Evolutionary conservation across 306 rosid species (phyloP).

Genomic region (Purshia tridentata): DNA sequence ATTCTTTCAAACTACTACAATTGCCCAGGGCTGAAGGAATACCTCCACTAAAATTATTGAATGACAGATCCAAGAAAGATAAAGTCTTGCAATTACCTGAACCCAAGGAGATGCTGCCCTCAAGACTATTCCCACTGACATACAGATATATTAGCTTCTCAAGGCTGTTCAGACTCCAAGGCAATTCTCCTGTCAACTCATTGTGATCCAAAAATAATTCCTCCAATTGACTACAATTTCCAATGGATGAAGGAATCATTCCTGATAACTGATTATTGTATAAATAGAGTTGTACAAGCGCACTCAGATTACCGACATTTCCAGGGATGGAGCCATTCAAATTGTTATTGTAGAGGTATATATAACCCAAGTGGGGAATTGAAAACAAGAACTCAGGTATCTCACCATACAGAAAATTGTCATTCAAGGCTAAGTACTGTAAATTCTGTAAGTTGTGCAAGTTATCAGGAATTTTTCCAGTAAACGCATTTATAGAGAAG

Average conservation of each 20-base stretch:
- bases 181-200: slow-evolving; percentile 49
- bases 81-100: slow-evolving; percentile 43
- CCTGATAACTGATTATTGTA: slow-evolving; percentile 45
- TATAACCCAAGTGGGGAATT: slow-evolving; percentile 30
- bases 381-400: slow-evolving; percentile 53
- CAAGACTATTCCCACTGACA: slow-evolving; percentile 41
- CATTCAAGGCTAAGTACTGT: slow-evolving; percentile 29
- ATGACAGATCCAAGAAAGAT: slow-evolving; percentile 48
- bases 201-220: slow-evolving; percentile 40
- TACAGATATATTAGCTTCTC: slow-evolving; percentile 32
- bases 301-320: slow-evolving; percentile 47
- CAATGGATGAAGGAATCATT: slow-evolving; percentile 66
- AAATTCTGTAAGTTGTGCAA: slow-evolving; percentile 36
- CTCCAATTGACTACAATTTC: slow-evolving; percentile 49
- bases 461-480: slow-evolving; percentile 49
- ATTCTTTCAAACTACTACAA: slow-evolving; percentile 39
- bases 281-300: slow-evolving; percentile 32
- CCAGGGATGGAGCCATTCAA: slow-evolving; percentile 62
- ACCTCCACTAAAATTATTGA: slow-evolving; percentile 52
- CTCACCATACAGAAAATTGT: slow-evolving; percentile 39
- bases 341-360: slow-evolving; percentile 41
- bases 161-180: slow-evolving; percentile 50
- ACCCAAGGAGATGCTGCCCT: slow-evolving; percentile 59
- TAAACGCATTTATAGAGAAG: slow-evolving; percentile 39
- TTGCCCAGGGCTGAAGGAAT: slow-evolving; percentile 67